A percentile compares a stretch with the other conserved stretches of the same genome.
These are phyloP conservation scores for Daldinia childiae DNA, from an alignment of 495 filamentous ascomycete species.

Conservation along the genomic window DNA sequence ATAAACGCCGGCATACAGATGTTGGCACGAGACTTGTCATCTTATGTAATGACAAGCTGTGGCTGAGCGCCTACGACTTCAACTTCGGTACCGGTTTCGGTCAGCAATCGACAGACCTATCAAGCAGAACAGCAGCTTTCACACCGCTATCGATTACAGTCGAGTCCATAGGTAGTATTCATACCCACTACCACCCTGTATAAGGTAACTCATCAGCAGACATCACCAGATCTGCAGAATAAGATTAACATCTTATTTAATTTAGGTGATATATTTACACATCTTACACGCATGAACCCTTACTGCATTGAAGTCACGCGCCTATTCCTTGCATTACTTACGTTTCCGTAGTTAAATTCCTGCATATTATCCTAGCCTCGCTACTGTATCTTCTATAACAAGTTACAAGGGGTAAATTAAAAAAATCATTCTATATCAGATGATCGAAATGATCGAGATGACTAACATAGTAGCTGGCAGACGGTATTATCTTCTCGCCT, in stretches of 20 bases:
- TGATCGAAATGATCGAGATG: not conserved
- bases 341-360: not conserved
- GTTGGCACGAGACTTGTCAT: conserved; percentile 28
- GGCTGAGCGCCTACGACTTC: not conserved
- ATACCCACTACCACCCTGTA: conserved; percentile 1
- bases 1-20: conserved; percentile 21
- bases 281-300: not conserved
- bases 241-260: not conserved
- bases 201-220: conserved; percentile 2
- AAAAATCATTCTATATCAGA: not conserved
- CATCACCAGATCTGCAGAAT: not conserved
- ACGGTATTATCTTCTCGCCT: not conserved
- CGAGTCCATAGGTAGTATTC: not conserved
- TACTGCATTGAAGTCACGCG: not conserved
- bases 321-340: not conserved
- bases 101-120: not conserved
- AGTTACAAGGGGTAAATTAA: not conserved
- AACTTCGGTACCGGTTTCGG: not conserved
- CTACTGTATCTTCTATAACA: not conserved
- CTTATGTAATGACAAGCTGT: conserved; percentile 7
- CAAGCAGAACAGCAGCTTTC: not conserved
- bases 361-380: not conserved
- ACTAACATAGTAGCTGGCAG: not conserved
- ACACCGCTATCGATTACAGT: not conserved
- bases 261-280: not conserved